Conservation (phyloP, 441 rosid species). For the Populus hybrid region DNA sequence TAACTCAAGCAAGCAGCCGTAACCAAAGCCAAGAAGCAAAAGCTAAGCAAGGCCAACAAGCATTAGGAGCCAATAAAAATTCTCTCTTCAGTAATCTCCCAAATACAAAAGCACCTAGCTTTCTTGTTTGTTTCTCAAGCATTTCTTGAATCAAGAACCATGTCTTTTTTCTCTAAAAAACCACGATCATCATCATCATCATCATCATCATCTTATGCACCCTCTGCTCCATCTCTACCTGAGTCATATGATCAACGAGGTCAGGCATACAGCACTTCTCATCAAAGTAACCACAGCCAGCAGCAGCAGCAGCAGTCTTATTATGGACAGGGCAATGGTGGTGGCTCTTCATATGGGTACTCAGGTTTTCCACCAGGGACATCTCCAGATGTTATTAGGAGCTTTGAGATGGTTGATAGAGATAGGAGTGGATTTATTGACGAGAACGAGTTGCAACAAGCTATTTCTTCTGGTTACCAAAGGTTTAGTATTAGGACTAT, state of each 20-base stretch:
- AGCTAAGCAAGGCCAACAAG: background rate
- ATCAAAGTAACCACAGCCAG: conserved; percentile 22
- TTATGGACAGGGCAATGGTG: conserved; percentile 10
- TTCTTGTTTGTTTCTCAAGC: background rate
- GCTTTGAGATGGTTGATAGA: conserved; percentile 60
- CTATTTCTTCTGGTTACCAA: conserved; percentile 52
- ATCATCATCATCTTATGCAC: conserved; percentile 35
- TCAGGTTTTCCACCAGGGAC: conserved; percentile 53
- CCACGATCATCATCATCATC: background rate
- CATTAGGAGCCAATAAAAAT: background rate
- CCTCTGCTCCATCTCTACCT: conserved; percentile 50
- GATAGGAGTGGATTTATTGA: conserved; percentile 67
- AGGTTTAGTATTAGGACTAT: conserved; percentile 52
- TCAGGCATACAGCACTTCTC: conserved; percentile 9
- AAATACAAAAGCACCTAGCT: background rate
- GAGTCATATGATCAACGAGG: conserved; percentile 23
- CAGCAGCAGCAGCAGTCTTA: conserved; percentile 16
- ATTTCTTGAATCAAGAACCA: background rate
- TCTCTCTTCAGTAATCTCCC: background rate
- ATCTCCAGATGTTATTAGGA: conserved; percentile 44
- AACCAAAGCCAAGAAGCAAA: background rate
- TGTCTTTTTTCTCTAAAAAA: conserved; percentile 19
- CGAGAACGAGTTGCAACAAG: conserved; percentile 60
- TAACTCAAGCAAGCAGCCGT: background rate
- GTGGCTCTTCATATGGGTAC: conserved; percentile 7